Percentiles rank a stretch among this genome's conserved stretches.
phyloP scores from a whole-genome alignment of 148 eudicot species.

The Limonium bicolor region DNA sequence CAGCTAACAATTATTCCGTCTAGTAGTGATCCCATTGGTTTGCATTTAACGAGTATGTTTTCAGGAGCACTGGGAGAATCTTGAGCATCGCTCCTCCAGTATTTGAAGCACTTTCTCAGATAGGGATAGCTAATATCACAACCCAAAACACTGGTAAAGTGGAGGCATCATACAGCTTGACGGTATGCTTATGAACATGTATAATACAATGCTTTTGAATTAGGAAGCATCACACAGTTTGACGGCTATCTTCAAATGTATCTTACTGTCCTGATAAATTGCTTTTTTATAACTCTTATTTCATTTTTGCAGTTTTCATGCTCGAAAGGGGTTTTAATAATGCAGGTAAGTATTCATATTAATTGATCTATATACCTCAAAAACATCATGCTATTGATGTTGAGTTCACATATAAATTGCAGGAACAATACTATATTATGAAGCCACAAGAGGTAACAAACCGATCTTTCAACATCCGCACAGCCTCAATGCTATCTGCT shows the following conservation, averaged over 20 bases:
- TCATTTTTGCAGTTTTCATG: constrained; percentile 65
- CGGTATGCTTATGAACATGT: constrained; percentile 30
- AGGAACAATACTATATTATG: constrained; percentile 94
- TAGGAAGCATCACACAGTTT: constrained; percentile 96
- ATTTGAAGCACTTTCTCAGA: constrained; percentile 88
- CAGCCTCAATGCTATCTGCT: constrained; percentile 72
- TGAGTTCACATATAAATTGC: constrained; percentile 8
- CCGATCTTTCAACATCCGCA: constrained; percentile 62
- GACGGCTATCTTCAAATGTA: constrained; percentile 55
- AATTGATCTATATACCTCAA: background rate
- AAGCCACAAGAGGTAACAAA: constrained; percentile 52
- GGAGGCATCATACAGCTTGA: constrained; percentile 94
- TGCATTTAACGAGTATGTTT: background rate
- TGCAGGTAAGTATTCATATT: constrained; percentile 46
- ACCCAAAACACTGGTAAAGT: constrained; percentile 70
- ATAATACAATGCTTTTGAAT: too few species aligned
- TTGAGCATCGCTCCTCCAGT: constrained; percentile 60
- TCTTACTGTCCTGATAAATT: background rate
- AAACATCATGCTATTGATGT: background rate
- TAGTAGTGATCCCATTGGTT: too few species aligned
- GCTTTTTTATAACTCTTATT: background rate
- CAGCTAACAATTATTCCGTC: too few species aligned
- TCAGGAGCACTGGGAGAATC: constrained; percentile 91
- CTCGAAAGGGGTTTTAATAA: constrained; percentile 67
- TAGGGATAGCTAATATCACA: constrained; percentile 64